phyloP scores from a whole-genome alignment of 139 green algal species.

The Chlorella sp. region DNA sequence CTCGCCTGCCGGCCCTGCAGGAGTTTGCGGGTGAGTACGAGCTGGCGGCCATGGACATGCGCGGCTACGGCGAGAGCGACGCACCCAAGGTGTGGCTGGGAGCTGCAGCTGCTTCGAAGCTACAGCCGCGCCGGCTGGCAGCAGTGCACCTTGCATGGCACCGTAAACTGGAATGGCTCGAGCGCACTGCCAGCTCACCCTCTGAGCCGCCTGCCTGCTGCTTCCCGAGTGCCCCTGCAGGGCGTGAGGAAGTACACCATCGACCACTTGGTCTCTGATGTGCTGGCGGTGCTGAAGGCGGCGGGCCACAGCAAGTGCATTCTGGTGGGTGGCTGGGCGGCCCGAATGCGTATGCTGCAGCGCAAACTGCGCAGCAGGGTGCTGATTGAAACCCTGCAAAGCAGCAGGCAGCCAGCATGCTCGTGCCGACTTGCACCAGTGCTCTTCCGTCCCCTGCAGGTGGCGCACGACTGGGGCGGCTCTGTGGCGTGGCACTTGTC shows the following conservation, averaged over 20 bases:
- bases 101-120: no score
- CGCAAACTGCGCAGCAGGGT: no score
- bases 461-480: constrained; percentile 78
- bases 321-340: background rate
- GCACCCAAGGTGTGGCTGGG: constrained; percentile 57
- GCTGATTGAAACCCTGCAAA: background rate
- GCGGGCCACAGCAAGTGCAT: constrained; percentile 1
- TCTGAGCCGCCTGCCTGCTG: background rate
- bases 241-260: constrained; percentile 50
- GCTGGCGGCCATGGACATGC: constrained; percentile 70
- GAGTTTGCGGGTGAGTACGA: constrained; percentile 33
- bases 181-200: background rate
- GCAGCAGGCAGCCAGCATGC: background rate
- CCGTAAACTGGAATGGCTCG: no score
- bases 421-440: background rate
- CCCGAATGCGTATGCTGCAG: no score
- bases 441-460: background rate
- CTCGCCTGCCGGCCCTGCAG: background rate
- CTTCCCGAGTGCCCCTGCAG: background rate
- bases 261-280: constrained; percentile 51
- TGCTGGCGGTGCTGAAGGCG: constrained; percentile 47
- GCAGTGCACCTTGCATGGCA: no score
- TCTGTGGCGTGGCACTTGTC: constrained; percentile 53
- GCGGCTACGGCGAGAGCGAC: constrained; percentile 62
- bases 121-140: no score